phyloP scores from a whole-genome alignment of 768 basidiomycete species.

The Melanogaster broomeanus region DNA sequence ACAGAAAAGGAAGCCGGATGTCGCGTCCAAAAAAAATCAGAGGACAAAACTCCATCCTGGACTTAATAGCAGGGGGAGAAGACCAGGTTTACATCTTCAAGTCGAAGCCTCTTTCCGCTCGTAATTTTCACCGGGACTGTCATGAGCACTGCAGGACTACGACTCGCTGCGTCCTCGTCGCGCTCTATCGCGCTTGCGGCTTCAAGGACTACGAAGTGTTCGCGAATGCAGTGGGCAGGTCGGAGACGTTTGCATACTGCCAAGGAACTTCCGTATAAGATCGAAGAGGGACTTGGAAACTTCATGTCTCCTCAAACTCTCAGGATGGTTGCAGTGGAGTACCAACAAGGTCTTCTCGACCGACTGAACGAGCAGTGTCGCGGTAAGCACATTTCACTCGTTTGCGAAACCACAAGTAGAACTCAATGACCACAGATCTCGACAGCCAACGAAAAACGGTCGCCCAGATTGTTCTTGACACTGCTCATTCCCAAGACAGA shows the following conservation, averaged over 20 bases:
- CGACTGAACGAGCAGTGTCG: conserved; percentile 74
- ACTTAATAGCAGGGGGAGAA: not conserved
- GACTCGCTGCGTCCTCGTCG: conserved; percentile 23
- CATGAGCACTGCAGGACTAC: conserved; percentile 26
- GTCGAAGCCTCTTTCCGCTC: not conserved
- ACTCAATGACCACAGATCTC: conserved; percentile 43
- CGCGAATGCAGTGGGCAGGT: conserved; percentile 16
- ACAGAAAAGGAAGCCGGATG: conserved; percentile 18
- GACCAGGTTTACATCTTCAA: not conserved
- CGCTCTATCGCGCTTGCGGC: conserved; percentile 13
- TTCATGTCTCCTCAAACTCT: conserved; percentile 80
- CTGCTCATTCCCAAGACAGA: conserved; percentile 56
- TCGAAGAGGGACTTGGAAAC: conserved; percentile 72
- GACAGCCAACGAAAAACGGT: conserved; percentile 57
- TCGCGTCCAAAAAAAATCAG: conserved; percentile 11
- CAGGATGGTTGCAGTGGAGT: conserved; percentile 73
- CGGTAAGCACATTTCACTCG: conserved; percentile 46
- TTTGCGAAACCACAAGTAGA: not conserved
- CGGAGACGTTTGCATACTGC: conserved; percentile 50
- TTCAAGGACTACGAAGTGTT: conserved; percentile 12
- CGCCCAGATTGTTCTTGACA: conserved; percentile 70
- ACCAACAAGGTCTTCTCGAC: conserved; percentile 81
- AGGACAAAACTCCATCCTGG: not conserved
- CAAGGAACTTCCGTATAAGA: conserved; percentile 59
- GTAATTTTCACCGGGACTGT: not conserved